These are phyloP conservation scores for Ogataea haglerorum DNA, from an alignment of 805 yeast genomes.

Conservation along the genomic window DNA sequence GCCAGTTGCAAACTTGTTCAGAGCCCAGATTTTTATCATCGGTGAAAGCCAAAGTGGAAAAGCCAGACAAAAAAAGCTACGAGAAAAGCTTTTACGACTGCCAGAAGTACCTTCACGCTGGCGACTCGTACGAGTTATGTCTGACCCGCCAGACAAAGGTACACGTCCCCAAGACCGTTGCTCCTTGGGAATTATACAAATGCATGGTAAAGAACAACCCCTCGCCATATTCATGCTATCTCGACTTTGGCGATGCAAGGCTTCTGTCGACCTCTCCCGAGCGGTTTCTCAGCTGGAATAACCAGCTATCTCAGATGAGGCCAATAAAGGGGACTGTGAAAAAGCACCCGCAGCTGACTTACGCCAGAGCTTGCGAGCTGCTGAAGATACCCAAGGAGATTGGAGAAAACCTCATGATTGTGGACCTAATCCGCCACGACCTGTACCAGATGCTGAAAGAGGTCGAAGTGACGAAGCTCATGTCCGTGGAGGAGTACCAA, in stretches of 20 bases:
- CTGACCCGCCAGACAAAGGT: constrained; percentile 73
- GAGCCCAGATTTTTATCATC: not conserved
- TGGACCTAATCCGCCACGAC: constrained; percentile 92
- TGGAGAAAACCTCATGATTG: constrained; percentile 96
- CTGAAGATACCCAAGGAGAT: constrained; percentile 84
- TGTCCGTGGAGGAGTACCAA: constrained; percentile 89
- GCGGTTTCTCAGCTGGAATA: constrained; percentile 79
- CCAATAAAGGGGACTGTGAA: constrained; percentile 96
- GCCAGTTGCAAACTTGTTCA: not conserved
- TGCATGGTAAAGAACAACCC: constrained; percentile 72
- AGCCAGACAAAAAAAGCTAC: constrained; percentile 57
- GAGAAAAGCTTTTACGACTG: constrained; percentile 54
- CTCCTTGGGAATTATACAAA: constrained; percentile 80
- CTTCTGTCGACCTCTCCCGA: constrained; percentile 93
- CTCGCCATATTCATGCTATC: constrained; percentile 84
- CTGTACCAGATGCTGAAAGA: constrained; percentile 60
- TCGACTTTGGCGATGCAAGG: constrained; percentile 62
- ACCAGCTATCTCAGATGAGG: constrained; percentile 64
- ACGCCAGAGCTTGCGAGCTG: constrained; percentile 57
- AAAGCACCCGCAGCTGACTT: constrained; percentile 52
- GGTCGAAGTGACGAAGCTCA: constrained; percentile 73
- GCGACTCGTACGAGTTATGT: constrained; percentile 93
- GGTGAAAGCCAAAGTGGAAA: constrained; percentile 30
- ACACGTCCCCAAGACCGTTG: constrained; percentile 43
- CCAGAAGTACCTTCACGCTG: constrained; percentile 64